These are phyloP conservation scores for Chrysoporthe deuterocubensis DNA, from an alignment of 2,329 filamentous ascomycete genomes.

Conservation along the genomic window DNA sequence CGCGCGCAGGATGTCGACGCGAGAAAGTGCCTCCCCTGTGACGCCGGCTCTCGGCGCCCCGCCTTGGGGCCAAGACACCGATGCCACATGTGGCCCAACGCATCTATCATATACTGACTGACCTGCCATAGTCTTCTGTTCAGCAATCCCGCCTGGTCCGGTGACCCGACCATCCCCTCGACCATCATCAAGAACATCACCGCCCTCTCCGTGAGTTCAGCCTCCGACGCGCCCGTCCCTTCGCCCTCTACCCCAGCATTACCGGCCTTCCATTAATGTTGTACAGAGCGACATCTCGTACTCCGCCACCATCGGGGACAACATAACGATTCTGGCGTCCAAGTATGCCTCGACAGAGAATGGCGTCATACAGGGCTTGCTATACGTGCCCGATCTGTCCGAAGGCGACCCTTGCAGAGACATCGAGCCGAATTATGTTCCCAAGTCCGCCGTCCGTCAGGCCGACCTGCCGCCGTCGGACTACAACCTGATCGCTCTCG, in stretches of 20 bases:
- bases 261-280: slow-evolving; percentile 15
- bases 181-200: slow-evolving; percentile 63
- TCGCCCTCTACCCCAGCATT: background rate
- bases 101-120: slow-evolving; percentile 20
- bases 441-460: slow-evolving; percentile 73
- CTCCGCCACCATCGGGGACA: slow-evolving; percentile 54
- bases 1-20: background rate
- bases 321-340: slow-evolving; percentile 77
- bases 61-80: slow-evolving; percentile 5
- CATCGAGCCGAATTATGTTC: slow-evolving; percentile 68
- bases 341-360: slow-evolving; percentile 64
- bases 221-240: slow-evolving; percentile 1
- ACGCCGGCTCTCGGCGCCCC: background rate
- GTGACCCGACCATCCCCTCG: slow-evolving; percentile 53
- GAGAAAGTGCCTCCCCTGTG: background rate
- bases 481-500: slow-evolving; percentile 78
- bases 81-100: background rate
- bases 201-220: slow-evolving; percentile 53
- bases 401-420: slow-evolving; percentile 64
- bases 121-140: slow-evolving; percentile 55
- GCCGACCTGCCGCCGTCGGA: slow-evolving; percentile 69
- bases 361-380: slow-evolving; percentile 72
- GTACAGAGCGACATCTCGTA: slow-evolving; percentile 53
- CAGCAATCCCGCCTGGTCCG: slow-evolving; percentile 61
- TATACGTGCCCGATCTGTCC: slow-evolving; percentile 80